Evolutionary conservation across 257 asterid species (phyloP).

Genomic region (Solanum raphanifolium): DNA sequence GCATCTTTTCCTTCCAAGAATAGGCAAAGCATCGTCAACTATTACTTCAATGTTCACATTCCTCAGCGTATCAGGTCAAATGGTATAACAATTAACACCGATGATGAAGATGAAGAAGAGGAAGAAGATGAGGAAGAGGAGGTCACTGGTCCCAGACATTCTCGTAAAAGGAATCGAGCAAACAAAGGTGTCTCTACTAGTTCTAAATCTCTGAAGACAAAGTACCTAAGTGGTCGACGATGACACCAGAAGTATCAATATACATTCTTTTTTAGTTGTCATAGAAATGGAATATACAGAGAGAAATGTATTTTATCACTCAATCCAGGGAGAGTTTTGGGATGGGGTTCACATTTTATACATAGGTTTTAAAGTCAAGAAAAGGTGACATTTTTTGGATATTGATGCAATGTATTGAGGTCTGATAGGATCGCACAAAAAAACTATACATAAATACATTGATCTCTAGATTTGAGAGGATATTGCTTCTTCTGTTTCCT

Average conservation of each 20-base stretch:
- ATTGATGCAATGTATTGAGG: not conserved
- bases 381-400: not conserved
- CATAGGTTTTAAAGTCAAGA: not conserved
- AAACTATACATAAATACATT: not conserved
- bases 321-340: not conserved
- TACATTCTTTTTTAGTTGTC: not conserved
- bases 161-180: not conserved
- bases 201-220: not conserved
- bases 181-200: not conserved
- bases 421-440: not conserved
- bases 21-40: constrained; percentile 10
- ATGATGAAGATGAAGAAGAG: constrained; percentile 8
- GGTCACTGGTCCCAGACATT: not conserved
- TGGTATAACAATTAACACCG: not conserved
- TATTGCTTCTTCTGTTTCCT: too few relatives aligned
- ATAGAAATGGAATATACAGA: not conserved
- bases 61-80: constrained; percentile 3
- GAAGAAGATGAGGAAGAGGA: not conserved
- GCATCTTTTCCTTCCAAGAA: constrained; percentile 1
- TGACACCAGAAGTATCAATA: not conserved
- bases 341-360: not conserved
- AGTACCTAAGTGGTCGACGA: not conserved
- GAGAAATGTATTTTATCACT: not conserved
- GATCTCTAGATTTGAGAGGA: not conserved
- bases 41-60: constrained; percentile 15